A percentile compares a stretch with the other conserved stretches of the same genome.
Evolutionary conservation across 208 protist species (phyloP).

Genomic region (Acanthamoeba lugdunensis): DNA sequence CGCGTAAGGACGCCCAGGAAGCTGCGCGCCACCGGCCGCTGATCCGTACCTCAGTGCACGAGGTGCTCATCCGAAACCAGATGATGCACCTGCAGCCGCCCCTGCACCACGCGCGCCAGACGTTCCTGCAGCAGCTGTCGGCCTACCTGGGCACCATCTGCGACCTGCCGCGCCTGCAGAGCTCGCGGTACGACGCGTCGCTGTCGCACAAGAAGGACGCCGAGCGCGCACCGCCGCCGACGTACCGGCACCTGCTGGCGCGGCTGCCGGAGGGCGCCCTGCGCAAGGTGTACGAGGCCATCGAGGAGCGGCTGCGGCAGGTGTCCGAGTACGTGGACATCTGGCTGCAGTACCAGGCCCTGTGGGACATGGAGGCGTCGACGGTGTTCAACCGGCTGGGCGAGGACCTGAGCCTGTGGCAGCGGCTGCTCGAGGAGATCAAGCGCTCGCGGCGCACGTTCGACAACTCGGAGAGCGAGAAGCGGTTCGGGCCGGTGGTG

Average conservation of each 20-base stretch:
- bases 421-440: conserved; percentile 85
- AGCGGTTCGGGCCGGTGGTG: conserved; percentile 87
- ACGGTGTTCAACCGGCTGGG: conserved; percentile 82
- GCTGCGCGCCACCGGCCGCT: conserved; percentile 19
- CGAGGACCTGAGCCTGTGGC: conserved; percentile 87
- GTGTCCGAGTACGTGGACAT: conserved; percentile 85
- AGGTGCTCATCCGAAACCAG: conserved; percentile 88
- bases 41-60: conserved; percentile 76
- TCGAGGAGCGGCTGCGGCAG: conserved; percentile 81
- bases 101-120: conserved; percentile 84
- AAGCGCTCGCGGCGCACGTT: conserved; percentile 85
- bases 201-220: conserved; percentile 64
- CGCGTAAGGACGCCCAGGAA: not conserved
- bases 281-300: conserved; percentile 79
- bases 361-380: conserved; percentile 90
- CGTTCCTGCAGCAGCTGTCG: conserved; percentile 75
- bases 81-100: conserved; percentile 85
- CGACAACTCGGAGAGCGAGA: conserved; percentile 85
- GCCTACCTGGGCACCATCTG: conserved; percentile 79
- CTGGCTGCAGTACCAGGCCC: conserved; percentile 91
- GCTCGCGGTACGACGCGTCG: conserved; percentile 80
- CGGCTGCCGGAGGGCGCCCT: conserved; percentile 81
- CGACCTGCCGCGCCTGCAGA: conserved; percentile 81
- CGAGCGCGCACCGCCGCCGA: not conserved
- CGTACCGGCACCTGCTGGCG: conserved; percentile 74